phyloP scores from a whole-genome alignment of 345 rosid genomes.

The Dovyalis caffra region DNA sequence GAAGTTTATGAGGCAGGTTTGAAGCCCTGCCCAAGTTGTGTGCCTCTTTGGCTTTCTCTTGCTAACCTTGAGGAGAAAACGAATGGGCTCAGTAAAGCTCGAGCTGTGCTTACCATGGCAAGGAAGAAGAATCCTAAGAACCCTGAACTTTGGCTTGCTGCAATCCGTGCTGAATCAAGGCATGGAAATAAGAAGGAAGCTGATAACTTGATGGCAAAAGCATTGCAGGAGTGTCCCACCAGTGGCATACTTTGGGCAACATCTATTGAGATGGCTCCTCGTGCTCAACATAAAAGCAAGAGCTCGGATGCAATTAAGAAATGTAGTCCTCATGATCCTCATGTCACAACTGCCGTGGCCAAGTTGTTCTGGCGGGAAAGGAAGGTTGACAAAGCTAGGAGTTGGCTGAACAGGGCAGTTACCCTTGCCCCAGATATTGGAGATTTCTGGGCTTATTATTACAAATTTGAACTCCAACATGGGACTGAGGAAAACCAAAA shows the following conservation, averaged over 20 bases:
- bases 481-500: constrained; percentile 74
- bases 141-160: constrained; percentile 91
- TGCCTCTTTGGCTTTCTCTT: constrained; percentile 76
- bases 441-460: constrained; percentile 86
- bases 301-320: constrained; percentile 76
- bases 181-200: constrained; percentile 79
- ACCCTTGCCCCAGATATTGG: constrained; percentile 80
- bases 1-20: constrained; percentile 66
- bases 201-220: constrained; percentile 88
- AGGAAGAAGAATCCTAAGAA: constrained; percentile 79
- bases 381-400: constrained; percentile 87
- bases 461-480: constrained; percentile 88
- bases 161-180: constrained; percentile 71
- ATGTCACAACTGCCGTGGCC: constrained; percentile 79
- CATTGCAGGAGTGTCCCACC: constrained; percentile 83
- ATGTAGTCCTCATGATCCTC: constrained; percentile 69
- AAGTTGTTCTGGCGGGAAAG: constrained; percentile 89
- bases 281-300: constrained; percentile 69
- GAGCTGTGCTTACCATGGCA: constrained; percentile 75
- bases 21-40: constrained; percentile 61
- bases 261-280: constrained; percentile 78
- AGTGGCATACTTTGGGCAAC: constrained; percentile 95
- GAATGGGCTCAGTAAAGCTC: constrained; percentile 73
- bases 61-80: constrained; percentile 78
- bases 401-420: constrained; percentile 77